Evolutionary conservation across 441 rosid genomes (phyloP).

Genomic region (Arabidopsis hybrid): DNA sequence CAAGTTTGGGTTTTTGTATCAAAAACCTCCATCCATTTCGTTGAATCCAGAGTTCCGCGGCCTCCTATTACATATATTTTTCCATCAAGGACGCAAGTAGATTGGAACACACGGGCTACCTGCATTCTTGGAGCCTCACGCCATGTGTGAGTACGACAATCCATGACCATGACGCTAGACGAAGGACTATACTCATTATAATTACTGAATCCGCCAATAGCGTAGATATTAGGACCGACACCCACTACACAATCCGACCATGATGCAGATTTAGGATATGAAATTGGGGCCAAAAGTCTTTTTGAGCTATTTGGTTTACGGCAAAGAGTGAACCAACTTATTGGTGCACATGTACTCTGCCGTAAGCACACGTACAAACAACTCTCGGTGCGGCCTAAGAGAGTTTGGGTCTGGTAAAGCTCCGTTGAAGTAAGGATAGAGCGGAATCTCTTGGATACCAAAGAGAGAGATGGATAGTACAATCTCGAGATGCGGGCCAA

Average conservation of each 20-base stretch:
- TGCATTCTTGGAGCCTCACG: not conserved
- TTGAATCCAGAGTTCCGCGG: not conserved
- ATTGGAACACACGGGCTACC: not conserved
- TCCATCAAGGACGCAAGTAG: not conserved
- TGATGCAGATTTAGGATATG: not conserved
- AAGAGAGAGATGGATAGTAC: not conserved
- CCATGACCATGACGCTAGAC: not conserved
- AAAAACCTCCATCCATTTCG: not conserved
- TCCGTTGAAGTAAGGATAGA: not conserved
- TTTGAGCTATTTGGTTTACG: not conserved
- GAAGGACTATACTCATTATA: not conserved
- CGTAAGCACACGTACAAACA: not conserved
- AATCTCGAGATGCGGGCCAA: not conserved
- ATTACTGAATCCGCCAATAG: not conserved
- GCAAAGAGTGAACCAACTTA: not conserved
- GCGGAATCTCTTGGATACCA: not conserved
- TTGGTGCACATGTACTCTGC: not conserved
- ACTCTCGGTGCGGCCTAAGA: not conserved
- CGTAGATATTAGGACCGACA: not conserved
- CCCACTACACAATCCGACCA: not conserved
- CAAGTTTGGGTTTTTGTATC: not conserved
- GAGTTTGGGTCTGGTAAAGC: not conserved
- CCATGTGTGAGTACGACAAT: not conserved
- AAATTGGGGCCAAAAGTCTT: not conserved
- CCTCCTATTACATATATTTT: not conserved